phyloP scores from a whole-genome alignment of 2,329 filamentous ascomycete species.

The Gremmenia infestans region DNA sequence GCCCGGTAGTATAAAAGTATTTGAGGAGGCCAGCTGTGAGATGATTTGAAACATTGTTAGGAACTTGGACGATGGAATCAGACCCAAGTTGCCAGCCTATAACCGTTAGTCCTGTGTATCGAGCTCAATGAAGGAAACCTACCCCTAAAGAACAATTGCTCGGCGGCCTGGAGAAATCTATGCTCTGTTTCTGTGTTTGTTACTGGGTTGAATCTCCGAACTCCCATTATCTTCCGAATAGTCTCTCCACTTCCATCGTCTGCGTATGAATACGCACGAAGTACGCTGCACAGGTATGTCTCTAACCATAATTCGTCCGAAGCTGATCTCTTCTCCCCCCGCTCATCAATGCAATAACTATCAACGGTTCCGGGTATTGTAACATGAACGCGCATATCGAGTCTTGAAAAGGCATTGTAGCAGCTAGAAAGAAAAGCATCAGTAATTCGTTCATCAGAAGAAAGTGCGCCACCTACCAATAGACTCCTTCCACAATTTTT shows the following conservation, averaged over 20 bases:
- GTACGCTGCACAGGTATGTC: slow-evolving; percentile 91
- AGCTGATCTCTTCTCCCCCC: slow-evolving; percentile 88
- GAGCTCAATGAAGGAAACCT: slow-evolving; percentile 16
- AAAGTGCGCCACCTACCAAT: slow-evolving; percentile 59
- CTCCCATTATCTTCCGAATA: slow-evolving; percentile 96
- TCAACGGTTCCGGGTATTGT: slow-evolving; percentile 95
- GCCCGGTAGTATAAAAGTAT: slow-evolving; percentile 92
- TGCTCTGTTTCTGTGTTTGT: slow-evolving; percentile 98
- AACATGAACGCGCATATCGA: slow-evolving; percentile 98
- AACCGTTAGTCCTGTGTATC: slow-evolving; percentile 12
- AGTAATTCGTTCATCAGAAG: slow-evolving; percentile 2
- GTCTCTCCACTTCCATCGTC: slow-evolving; percentile 92
- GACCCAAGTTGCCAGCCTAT: slow-evolving; percentile 91
- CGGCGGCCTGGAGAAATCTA: slow-evolving; percentile 88
- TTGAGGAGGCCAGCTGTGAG: slow-evolving; percentile 87
- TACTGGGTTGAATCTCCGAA: slow-evolving; percentile 93
- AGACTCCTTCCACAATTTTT: slow-evolving; percentile 90
- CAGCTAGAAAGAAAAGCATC: slow-evolving; percentile 50
- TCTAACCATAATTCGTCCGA: slow-evolving; percentile 95
- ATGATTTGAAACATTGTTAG: slow-evolving; percentile 94
- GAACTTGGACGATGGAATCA: slow-evolving; percentile 94
- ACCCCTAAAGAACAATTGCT: slow-evolving; percentile 93
- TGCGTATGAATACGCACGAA: slow-evolving; percentile 93
- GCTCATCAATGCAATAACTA: slow-evolving; percentile 95
- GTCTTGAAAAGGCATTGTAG: slow-evolving; percentile 97